Conservation (phyloP, 1,139 yeast genomes). For the Sugiyamaella xylanicola region DNA sequence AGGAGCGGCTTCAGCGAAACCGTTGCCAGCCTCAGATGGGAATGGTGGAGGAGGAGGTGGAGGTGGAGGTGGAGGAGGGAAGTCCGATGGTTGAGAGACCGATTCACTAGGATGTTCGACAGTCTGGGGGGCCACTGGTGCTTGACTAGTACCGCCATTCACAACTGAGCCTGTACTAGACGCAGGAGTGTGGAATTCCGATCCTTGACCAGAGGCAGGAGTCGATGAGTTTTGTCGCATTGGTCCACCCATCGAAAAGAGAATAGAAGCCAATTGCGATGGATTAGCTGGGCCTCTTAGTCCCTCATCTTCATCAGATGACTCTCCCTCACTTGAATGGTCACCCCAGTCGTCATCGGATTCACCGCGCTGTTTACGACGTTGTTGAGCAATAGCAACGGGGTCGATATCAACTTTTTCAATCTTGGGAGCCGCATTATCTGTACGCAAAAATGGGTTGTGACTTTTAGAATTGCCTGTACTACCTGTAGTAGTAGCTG, state of each 20-base stretch:
- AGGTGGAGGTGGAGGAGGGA: constrained; percentile 10
- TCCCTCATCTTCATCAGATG: constrained; percentile 48
- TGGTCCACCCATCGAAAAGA: constrained; percentile 56
- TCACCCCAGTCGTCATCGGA: constrained; percentile 55
- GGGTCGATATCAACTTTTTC: constrained; percentile 45
- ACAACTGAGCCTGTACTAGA: constrained; percentile 24
- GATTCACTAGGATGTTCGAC: neutral
- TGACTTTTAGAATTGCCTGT: constrained; percentile 32
- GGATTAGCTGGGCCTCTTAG: constrained; percentile 52
- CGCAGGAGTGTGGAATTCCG: constrained; percentile 21
- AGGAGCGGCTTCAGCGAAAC: constrained; percentile 24
- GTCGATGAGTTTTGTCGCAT: constrained; percentile 32
- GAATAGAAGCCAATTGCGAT: constrained; percentile 61
- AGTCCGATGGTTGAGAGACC: neutral
- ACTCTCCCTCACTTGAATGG: constrained; percentile 49
- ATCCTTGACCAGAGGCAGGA: constrained; percentile 25
- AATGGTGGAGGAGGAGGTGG: constrained; percentile 27
- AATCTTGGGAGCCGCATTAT: constrained; percentile 24
- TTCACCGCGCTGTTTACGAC: constrained; percentile 58
- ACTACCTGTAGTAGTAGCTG: too few relatives aligned
- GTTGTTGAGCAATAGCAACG: constrained; percentile 55
- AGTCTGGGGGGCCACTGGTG: constrained; percentile 11
- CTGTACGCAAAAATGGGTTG: constrained; percentile 47
- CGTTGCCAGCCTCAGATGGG: constrained; percentile 18
- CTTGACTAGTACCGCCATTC: constrained; percentile 17